Conservation (phyloP, 495 filamentous ascomycete species). For the Sabuloglossum arenarium region DNA sequence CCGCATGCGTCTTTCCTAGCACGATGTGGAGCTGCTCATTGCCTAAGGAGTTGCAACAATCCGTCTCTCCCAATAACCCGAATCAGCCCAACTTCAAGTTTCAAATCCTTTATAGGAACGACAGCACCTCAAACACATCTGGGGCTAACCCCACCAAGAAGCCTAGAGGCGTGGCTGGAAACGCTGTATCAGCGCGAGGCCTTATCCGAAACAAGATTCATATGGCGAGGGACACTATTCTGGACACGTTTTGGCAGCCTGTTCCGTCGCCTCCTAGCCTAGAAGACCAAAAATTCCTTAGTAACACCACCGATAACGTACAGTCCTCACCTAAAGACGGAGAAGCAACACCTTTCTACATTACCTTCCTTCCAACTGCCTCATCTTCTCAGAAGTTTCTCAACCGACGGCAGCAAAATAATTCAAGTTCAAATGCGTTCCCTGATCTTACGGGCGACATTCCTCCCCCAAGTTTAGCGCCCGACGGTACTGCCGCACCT, state of each 20-base stretch:
- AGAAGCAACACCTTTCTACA: constrained; percentile 49
- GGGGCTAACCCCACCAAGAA: constrained; percentile 12
- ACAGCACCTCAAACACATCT: constrained; percentile 13
- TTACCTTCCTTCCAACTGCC: constrained; percentile 24
- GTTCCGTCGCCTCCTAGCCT: constrained; percentile 41
- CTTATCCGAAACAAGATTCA: constrained; percentile 10
- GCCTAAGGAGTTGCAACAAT: constrained; percentile 49
- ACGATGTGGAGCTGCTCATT: constrained; percentile 68
- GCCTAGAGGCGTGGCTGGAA: constrained; percentile 9
- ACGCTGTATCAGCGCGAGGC: constrained; percentile 17
- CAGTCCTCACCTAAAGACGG: constrained; percentile 35
- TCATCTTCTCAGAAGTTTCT: constrained; percentile 10
- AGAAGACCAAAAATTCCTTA: constrained; percentile 55
- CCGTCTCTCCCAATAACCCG: constrained; percentile 34
- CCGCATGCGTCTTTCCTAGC: constrained; percentile 43
- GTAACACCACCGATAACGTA: constrained; percentile 60
- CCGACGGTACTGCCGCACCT: constrained; percentile 48
- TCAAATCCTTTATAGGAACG: constrained; percentile 59
- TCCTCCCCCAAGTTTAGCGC: constrained; percentile 35
- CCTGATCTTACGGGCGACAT: constrained; percentile 32
- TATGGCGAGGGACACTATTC: background rate
- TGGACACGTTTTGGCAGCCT: constrained; percentile 24
- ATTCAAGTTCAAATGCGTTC: constrained; percentile 13
- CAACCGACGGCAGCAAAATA: background rate
- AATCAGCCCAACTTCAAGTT: constrained; percentile 59